Percentiles rank a stretch among this genome's conserved stretches.
phyloP scores from a whole-genome alignment of 164 flowering plant species.

The Brasenia schreberi region DNA sequence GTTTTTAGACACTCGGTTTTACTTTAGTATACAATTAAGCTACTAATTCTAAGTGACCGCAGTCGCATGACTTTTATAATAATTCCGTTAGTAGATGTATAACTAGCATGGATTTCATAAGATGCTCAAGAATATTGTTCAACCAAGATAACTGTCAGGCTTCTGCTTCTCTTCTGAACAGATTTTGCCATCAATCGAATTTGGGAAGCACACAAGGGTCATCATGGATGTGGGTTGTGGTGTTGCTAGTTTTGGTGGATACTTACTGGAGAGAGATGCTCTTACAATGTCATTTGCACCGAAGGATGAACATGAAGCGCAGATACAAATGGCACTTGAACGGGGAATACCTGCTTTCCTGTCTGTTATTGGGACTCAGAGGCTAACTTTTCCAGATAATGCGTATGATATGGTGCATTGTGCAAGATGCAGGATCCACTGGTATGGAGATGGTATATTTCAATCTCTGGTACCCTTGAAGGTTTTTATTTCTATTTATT shows the following conservation, averaged over 20 bases:
- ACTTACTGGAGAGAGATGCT: conserved; percentile 66
- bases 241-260: conserved; percentile 98
- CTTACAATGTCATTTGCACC: conserved; percentile 95
- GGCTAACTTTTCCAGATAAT: conserved; percentile 60
- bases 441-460: conserved; percentile 79
- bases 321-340: conserved; percentile 94
- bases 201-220: conserved; percentile 73
- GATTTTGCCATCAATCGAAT: conserved; percentile 46
- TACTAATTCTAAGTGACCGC: too few relatives aligned
- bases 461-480: not conserved
- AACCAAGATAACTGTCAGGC: too few relatives aligned
- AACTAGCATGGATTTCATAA: too few relatives aligned
- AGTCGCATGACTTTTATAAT: too few relatives aligned
- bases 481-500: not conserved
- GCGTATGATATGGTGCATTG: conserved; percentile 81
- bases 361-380: conserved; percentile 77
- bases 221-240: conserved; percentile 93
- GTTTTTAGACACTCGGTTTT: too few relatives aligned
- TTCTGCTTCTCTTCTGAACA: conserved; percentile 9
- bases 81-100: too few relatives aligned
- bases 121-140: too few relatives aligned
- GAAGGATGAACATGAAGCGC: conserved; percentile 97
- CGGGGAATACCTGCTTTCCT: conserved; percentile 90
- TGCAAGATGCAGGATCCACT: conserved; percentile 90
- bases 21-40: too few relatives aligned